Conservation (phyloP, 192 early-diverging fungal species). For the Geranomyces variabilis region DNA sequence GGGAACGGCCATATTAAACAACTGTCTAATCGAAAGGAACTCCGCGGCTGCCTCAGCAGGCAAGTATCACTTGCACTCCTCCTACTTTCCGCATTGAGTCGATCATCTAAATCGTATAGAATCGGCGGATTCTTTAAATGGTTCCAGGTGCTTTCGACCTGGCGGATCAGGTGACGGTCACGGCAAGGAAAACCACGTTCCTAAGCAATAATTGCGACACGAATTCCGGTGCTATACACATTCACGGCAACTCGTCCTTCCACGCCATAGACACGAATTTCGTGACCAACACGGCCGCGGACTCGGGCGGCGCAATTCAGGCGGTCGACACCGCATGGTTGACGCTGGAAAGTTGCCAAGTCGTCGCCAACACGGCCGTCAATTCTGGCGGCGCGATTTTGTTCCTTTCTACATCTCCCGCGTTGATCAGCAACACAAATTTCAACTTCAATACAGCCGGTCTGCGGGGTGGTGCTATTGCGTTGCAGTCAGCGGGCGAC, state of each 20-base stretch:
- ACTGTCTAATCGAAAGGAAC: conserved; percentile 6
- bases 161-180: conserved; percentile 19
- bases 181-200: not conserved
- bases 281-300: conserved; percentile 11
- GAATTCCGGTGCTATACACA: not conserved
- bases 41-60: not conserved
- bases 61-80: no score
- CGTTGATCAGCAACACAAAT: no score
- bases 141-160: conserved; percentile 12
- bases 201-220: conserved; percentile 17
- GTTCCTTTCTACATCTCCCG: no score
- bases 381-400: not conserved
- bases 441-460: no score
- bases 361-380: conserved; percentile 2
- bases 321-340: not conserved
- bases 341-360: not conserved
- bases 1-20: not conserved
- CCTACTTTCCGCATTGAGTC: no score
- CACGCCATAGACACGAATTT: not conserved
- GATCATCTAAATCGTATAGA: no score
- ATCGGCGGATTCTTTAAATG: no score
- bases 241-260: conserved; percentile 14
- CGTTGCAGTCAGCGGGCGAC: not conserved
- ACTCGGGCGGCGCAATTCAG: conserved; percentile 6
- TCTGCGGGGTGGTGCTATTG: not conserved